Conservation (phyloP, 2,329 filamentous ascomycete species). For the Herpotrichia juniperi region DNA sequence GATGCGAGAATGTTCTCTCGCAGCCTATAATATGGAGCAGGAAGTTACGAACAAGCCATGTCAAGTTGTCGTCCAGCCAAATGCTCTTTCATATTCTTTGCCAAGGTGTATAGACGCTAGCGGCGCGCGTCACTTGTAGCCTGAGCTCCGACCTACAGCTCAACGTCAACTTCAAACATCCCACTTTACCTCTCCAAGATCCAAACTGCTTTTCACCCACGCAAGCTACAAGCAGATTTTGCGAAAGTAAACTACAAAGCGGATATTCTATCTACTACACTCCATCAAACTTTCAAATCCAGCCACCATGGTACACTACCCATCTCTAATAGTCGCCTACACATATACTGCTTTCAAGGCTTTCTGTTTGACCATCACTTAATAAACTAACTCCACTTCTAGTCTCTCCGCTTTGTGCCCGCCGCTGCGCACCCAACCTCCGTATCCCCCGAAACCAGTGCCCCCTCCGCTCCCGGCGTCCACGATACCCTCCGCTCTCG, state of each 20-base stretch:
- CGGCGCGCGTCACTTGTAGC: slow-evolving; percentile 39
- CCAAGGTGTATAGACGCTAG: slow-evolving; percentile 26
- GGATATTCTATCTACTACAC: neutral
- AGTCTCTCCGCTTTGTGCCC: slow-evolving; percentile 92
- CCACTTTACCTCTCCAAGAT: neutral
- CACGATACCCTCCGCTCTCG: slow-evolving; percentile 92
- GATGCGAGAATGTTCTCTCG: too few relatives aligned
- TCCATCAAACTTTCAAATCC: neutral
- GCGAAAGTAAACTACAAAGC: neutral
- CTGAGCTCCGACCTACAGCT: slow-evolving; percentile 31
- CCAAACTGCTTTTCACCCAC: neutral
- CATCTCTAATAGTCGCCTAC: neutral
- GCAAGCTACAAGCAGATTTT: neutral
- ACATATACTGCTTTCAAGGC: too few relatives aligned
- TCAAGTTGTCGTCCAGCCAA: neutral
- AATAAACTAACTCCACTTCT: slow-evolving; percentile 15
- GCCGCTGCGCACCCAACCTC: slow-evolving; percentile 63
- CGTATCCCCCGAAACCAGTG: slow-evolving; percentile 63
- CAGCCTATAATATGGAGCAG: too few relatives aligned
- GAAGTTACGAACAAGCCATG: too few relatives aligned
- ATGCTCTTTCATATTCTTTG: neutral
- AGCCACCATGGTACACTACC: slow-evolving; percentile 5
- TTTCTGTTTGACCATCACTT: too few relatives aligned
- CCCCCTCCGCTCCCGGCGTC: slow-evolving; percentile 89
- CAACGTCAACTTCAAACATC: slow-evolving; percentile 11